A percentile compares a stretch with the other conserved stretches of the same genome.
These are phyloP conservation scores for Microcos paniculata DNA, from an alignment of 345 rosid genomes.

Conservation along the genomic window DNA sequence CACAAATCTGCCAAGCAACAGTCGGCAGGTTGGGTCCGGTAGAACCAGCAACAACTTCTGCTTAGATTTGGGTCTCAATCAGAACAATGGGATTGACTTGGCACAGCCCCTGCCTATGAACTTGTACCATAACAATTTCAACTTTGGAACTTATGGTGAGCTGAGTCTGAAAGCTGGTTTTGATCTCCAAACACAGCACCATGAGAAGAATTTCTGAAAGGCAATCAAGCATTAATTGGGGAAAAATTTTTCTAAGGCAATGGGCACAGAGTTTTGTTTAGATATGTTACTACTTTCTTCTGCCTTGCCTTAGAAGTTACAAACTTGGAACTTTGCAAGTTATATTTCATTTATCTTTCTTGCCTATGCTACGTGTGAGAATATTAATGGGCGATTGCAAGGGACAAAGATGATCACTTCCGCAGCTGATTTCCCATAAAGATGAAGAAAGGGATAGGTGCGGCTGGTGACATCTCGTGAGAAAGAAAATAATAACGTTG, in stretches of 20 bases:
- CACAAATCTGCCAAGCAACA: background rate
- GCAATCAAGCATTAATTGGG: background rate
- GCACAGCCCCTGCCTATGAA: constrained; percentile 5
- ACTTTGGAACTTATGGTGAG: constrained; percentile 18
- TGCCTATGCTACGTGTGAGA: too few relatives aligned
- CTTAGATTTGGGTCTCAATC: constrained; percentile 32
- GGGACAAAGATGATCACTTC: background rate
- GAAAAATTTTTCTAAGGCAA: background rate
- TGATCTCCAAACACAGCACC: constrained; percentile 24
- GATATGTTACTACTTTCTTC: background rate
- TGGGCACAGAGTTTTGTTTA: background rate
- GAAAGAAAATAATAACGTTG: background rate
- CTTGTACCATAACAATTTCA: constrained; percentile 15
- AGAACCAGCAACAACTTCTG: constrained; percentile 27
- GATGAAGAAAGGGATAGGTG: background rate
- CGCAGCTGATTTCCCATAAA: background rate
- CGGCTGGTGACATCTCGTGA: background rate
- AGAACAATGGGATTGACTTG: constrained; percentile 21
- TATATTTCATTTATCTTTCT: too few relatives aligned
- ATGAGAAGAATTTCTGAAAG: constrained; percentile 19
- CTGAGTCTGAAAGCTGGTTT: constrained; percentile 12
- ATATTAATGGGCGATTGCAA: background rate
- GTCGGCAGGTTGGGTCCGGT: background rate
- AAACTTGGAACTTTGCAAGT: too few relatives aligned
- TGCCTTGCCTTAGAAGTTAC: background rate